Evolutionary conservation across 2,329 filamentous ascomycete species (phyloP).

Genomic region (Hymenoscyphus repandus): DNA sequence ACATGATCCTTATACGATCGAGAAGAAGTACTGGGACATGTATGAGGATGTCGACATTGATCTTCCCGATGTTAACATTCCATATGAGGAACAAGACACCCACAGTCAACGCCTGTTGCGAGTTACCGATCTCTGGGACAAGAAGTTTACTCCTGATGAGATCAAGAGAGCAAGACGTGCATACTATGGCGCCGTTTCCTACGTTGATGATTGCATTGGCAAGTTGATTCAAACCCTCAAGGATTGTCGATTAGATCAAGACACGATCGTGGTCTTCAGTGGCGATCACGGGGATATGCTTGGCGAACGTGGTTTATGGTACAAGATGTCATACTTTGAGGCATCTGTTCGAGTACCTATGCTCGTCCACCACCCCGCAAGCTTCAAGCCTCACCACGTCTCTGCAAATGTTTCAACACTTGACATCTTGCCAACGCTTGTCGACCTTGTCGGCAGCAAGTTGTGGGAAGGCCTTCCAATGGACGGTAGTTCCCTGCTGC

Average conservation of each 20-base stretch:
- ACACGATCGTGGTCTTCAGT: conserved; percentile 89
- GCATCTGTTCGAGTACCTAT: conserved; percentile 84
- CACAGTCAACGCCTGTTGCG: conserved; percentile 84
- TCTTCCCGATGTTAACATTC: conserved; percentile 71
- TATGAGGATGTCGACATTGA: conserved; percentile 88
- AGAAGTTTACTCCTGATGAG: conserved; percentile 78
- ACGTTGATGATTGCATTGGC: conserved; percentile 89
- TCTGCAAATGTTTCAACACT: conserved; percentile 83
- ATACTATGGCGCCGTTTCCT: conserved; percentile 90
- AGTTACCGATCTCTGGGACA: conserved; percentile 81
- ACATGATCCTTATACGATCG: conserved; percentile 92
- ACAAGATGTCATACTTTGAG: conserved; percentile 98
- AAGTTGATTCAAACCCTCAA: conserved; percentile 73
- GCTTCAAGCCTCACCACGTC: conserved; percentile 71
- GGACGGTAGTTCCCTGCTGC: conserved; percentile 76
- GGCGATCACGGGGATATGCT: conserved; percentile 97
- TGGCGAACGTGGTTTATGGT: conserved; percentile 86
- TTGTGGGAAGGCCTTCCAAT: conserved; percentile 69
- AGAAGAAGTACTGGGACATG: conserved; percentile 86
- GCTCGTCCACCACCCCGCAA: conserved; percentile 73
- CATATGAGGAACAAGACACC: conserved; percentile 75
- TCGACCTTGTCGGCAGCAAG: conserved; percentile 71
- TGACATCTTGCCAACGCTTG: conserved; percentile 84
- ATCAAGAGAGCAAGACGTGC: conserved; percentile 80
- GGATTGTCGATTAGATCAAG: conserved; percentile 71